Conservation (phyloP, 2,329 filamentous ascomycete genomes). For the Truncatella angustata region DNA sequence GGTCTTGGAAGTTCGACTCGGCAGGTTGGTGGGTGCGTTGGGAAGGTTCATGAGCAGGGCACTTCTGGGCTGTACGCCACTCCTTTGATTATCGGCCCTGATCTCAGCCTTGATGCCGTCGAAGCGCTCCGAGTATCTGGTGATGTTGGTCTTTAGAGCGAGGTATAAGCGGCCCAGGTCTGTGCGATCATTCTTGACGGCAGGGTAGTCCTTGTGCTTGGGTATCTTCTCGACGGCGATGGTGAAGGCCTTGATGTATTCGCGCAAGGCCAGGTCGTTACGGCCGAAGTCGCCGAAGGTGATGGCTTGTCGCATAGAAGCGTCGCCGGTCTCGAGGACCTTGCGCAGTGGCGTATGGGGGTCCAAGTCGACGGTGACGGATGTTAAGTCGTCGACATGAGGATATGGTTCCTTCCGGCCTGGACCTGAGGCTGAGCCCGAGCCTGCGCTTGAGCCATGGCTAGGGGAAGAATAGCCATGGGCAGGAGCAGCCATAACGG, state of each 20-base stretch:
- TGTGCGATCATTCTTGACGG: slow-evolving; percentile 54
- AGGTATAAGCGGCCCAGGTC: slow-evolving; percentile 48
- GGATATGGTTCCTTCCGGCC: slow-evolving; percentile 38
- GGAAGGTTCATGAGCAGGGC: slow-evolving; percentile 16
- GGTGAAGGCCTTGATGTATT: slow-evolving; percentile 80
- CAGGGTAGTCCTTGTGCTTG: slow-evolving; percentile 70
- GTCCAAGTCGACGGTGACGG: slow-evolving; percentile 45
- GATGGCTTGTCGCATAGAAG: slow-evolving; percentile 57
- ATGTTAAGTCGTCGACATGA: slow-evolving; percentile 54
- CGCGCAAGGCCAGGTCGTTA: slow-evolving; percentile 74
- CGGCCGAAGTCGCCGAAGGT: slow-evolving; percentile 61
- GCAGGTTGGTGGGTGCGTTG: slow-evolving; percentile 16
- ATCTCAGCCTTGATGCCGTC: slow-evolving; percentile 58
- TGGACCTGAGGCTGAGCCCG: too few species aligned
- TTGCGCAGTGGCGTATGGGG: slow-evolving; percentile 49
- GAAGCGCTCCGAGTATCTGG: slow-evolving; percentile 46
- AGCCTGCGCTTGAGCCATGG: too few species aligned
- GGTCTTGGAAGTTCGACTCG: slow-evolving; percentile 6
- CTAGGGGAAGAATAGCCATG: slow-evolving; percentile 13
- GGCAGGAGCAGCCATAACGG: slow-evolving; percentile 16
- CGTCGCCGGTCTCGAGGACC: slow-evolving; percentile 52
- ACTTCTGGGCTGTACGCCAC: slow-evolving; percentile 51
- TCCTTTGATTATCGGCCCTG: slow-evolving; percentile 61
- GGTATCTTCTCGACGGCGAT: slow-evolving; percentile 77
- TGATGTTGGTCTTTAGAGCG: slow-evolving; percentile 49